Evolutionary conservation across 2,329 filamentous ascomycete genomes (phyloP).

Genomic region (Apiospora pterosperma): DNA sequence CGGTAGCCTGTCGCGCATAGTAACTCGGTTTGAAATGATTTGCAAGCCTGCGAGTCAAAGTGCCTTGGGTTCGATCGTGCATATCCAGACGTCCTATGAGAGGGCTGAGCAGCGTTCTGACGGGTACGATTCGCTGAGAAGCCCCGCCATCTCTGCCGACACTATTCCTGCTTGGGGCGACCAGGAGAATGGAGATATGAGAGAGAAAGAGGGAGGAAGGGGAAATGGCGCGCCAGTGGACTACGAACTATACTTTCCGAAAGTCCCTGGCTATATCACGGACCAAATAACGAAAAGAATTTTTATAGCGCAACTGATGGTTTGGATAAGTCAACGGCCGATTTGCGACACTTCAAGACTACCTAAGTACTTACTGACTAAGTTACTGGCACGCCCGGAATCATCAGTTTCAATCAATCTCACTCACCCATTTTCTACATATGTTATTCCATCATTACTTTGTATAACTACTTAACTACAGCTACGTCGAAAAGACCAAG

Average conservation of each 20-base stretch:
- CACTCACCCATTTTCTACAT: not conserved
- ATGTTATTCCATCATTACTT: not conserved
- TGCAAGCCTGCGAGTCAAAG: conserved; percentile 2
- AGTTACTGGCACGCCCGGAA: not conserved
- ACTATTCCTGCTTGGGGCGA: conserved; percentile 22
- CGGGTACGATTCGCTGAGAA: conserved; percentile 31
- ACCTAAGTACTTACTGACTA: not conserved
- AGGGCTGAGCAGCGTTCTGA: conserved; percentile 25
- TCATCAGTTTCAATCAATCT: not conserved
- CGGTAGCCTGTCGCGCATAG: not conserved
- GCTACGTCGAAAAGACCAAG: not conserved
- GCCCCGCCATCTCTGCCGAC: conserved; percentile 19
- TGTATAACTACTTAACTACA: too few species aligned
- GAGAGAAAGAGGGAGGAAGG: not conserved
- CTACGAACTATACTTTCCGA: not conserved
- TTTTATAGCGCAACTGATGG: not conserved
- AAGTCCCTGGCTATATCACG: not conserved
- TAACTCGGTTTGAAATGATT: not conserved
- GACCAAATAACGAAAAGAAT: not conserved
- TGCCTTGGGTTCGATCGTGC: conserved; percentile 35
- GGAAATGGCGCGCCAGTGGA: not conserved
- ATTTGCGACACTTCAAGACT: too few species aligned
- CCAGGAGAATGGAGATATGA: too few species aligned
- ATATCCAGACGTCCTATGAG: conserved; percentile 39
- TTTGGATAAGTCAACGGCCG: not conserved